Base-by-base conservation (phyloP, 768 basidiomycete species). In the Nidularia pulvinata region DNA sequence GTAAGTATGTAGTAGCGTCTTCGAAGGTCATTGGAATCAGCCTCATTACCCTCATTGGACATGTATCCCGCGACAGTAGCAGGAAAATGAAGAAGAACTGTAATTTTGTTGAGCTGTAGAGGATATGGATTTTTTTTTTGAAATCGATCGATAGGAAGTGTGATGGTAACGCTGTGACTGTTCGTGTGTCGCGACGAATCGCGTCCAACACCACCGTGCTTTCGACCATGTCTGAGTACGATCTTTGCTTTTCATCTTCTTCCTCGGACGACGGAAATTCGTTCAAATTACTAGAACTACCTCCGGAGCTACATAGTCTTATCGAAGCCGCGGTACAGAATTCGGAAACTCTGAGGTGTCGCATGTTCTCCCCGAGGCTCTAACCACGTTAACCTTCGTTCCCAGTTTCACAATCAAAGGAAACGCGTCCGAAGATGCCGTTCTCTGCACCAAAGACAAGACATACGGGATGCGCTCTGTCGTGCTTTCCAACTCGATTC, bases 401-500 rank as follows among this genome's bases (percentile, higher is more conserved):
- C 14, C 43, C 43, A 89, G 89, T 42, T 67, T 94, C 50, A 78
- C 79, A 30, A 88, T 98, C 70, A 95, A 94, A 67, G 96, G 95
- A 6, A 75, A 85, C 44, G 68, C 83, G 1, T 78, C 80, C 32
- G 95, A 98, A 59, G 89, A 95, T 60, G 96, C 95, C 0, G 94
- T 97, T 0, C 72, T 96, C 7, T 98, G 96, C 67, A 96, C 95
- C 0, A 60, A 76, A 0, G 78, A 86, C 53, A 85, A 82, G 65
- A 98, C 96, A 0, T 99, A 89, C 65, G 64, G 81, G 2, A 72
- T 98, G 30, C 86, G 95, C 52, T 89, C 94, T 0, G 87, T 98
- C n/a, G 79, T 80, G 7, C 74, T 97, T 46, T 97, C 95, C 14
- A 98, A 98, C 68, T 88, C 93, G 0, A 71, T 95, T 34, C 75